phyloP scores from a whole-genome alignment of 345 rosid genomes.

The Gossypium anomalum region DNA sequence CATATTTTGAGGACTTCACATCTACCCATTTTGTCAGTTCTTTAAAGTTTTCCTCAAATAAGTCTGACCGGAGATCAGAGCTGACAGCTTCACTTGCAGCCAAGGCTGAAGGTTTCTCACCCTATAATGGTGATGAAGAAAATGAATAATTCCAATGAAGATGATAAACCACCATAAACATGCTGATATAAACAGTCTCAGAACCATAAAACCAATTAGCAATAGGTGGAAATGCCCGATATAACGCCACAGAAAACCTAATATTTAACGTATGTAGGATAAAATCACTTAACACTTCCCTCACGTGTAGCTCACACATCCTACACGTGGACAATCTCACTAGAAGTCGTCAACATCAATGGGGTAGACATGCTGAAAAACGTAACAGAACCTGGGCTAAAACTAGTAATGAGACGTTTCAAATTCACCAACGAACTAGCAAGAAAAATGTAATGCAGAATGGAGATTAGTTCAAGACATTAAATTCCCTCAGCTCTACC shows the following conservation, averaged over 20 bases:
- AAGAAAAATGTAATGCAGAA: background rate
- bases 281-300: background rate
- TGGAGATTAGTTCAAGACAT: background rate
- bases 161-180: background rate
- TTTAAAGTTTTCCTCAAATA: conserved; percentile 69
- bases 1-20: conserved; percentile 71
- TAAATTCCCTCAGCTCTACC: background rate
- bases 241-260: background rate
- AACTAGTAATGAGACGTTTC: background rate
- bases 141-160: background rate
- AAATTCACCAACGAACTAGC: background rate
- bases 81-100: conserved; percentile 35
- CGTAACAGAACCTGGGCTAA: background rate
- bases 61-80: conserved; percentile 40
- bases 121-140: conserved; percentile 33
- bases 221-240: background rate
- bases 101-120: conserved; percentile 31
- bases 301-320: background rate
- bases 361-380: background rate
- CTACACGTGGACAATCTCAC: background rate
- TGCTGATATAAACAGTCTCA: background rate
- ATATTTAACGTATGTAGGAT: background rate
- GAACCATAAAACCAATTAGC: background rate
- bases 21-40: conserved; percentile 88
- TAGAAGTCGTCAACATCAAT: background rate